Base-by-base conservation (phyloP, 176 grass and related monocot genomes). In the Guadua angustifolia region DNA sequence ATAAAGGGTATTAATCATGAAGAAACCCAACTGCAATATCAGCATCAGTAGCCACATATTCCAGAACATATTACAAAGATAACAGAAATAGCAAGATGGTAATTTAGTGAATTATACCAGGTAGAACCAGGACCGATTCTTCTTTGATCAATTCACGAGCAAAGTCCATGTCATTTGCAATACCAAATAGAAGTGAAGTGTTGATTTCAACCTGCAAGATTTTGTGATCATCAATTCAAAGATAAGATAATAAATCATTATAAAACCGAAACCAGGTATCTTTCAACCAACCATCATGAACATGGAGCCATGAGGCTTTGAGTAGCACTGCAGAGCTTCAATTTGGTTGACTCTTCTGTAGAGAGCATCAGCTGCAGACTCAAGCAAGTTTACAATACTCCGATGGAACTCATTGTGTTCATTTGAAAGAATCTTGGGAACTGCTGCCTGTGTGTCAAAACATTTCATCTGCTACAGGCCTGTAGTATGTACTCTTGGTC, bases 221-320 rank as follows among this genome's bases (percentile, higher is more conserved):
- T 61, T 74, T 82, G 15, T 58, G 11, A 73, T 26, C 16, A 64
- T 56, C 15, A 39, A 36, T 7, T 52, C 26, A 61, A 15, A 80
- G 33, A 36, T 42, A 66, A 1, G 3, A 44, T 38, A 44, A 4
- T 18, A 60, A 43, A 71, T 0, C 62, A 40, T 65, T 8, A 44
- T 2, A 26, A 57, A n/a, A 57, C 42, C 7, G 21, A 77, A 26
- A 58, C 7, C 60, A 35, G 40, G 9, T 35, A 55, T 47, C 0
- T 65, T 72, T 33, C 18, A 3, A 90, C 88, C 15, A 66, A 98
- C 93, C 95, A 95, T 98, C 72, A 98, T 90, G 86, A 98, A 95
- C 95, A 98, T 95, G 36, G 95, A 98, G 43, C 95, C 93, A 26
- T 86, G 83, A 92, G 95, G 93, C 60, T 61, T 92, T 22, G 89